Evolutionary conservation across 768 basidiomycete genomes (phyloP).

Genomic region (Termitomyces sp.): DNA sequence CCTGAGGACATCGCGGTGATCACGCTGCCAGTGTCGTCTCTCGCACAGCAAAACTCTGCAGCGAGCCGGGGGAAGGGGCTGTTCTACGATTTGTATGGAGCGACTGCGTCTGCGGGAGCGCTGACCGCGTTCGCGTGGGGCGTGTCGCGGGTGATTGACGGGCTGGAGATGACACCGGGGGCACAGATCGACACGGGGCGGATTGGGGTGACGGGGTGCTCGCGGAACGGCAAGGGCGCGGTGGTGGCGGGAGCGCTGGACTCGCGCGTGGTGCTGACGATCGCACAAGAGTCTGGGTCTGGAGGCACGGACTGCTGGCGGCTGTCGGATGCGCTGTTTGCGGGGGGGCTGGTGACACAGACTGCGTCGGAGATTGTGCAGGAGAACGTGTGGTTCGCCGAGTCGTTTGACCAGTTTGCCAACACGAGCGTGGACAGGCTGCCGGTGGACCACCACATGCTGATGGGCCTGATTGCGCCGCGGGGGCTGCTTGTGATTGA

Average conservation of each 20-base stretch:
- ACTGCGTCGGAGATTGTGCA: constrained; percentile 50
- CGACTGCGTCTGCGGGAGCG: constrained; percentile 36
- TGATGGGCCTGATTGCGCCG: constrained; percentile 50
- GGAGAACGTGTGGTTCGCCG: constrained; percentile 59
- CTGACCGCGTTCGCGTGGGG: constrained; percentile 61
- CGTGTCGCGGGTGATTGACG: constrained; percentile 53
- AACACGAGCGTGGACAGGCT: constrained; percentile 34
- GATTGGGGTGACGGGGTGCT: constrained; percentile 54
- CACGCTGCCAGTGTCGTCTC: constrained; percentile 45
- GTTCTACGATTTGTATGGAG: constrained; percentile 53
- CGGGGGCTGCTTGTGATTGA: constrained; percentile 48
- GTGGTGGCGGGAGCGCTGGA: constrained; percentile 55
- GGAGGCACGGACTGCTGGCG: constrained; percentile 58
- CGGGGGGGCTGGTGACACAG: constrained; percentile 38
- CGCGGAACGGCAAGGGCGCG: constrained; percentile 56
- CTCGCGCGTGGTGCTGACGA: constrained; percentile 47
- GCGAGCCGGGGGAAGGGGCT: constrained; percentile 46
- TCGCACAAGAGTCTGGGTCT: constrained; percentile 57
- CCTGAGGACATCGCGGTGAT: constrained; percentile 34
- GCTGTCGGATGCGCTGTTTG: constrained; percentile 42
- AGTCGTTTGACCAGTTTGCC: constrained; percentile 42
- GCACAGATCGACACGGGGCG: constrained; percentile 40
- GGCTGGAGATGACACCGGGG: constrained; percentile 42
- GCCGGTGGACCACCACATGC: constrained; percentile 55
- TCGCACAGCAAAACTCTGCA: constrained; percentile 40